Conservation (phyloP, 495 filamentous ascomycete genomes). For the Tuber borchii region DNA sequence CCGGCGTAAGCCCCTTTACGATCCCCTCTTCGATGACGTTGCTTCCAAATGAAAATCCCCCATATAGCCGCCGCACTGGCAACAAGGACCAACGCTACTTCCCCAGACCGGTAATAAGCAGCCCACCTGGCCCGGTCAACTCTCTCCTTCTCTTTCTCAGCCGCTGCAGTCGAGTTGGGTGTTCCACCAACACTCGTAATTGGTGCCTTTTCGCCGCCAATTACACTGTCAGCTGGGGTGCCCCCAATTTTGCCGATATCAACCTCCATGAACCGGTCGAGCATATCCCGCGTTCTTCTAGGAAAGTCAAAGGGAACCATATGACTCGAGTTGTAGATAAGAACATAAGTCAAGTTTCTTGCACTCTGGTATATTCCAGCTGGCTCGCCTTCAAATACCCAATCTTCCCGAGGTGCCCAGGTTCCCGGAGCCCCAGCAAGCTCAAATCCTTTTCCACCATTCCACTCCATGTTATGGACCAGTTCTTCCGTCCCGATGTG, state of each 20-base stretch:
- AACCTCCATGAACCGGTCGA: constrained; percentile 90
- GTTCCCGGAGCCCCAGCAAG: constrained; percentile 64
- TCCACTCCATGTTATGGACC: constrained; percentile 89
- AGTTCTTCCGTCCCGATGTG: constrained; percentile 88
- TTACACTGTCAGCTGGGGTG: constrained; percentile 68
- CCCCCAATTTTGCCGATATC: constrained; percentile 90
- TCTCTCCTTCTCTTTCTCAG: constrained; percentile 64
- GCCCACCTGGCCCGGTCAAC: constrained; percentile 82
- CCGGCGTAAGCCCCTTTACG: constrained; percentile 39
- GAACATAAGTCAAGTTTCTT: constrained; percentile 87
- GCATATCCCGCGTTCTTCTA: constrained; percentile 84
- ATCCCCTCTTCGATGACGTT: constrained; percentile 53
- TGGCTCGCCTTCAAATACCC: constrained; percentile 86
- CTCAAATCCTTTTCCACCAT: constrained; percentile 84
- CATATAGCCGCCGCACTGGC: constrained; percentile 67
- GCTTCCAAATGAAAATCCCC: constrained; percentile 82
- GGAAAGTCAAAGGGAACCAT: constrained; percentile 97
- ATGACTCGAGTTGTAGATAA: constrained; percentile 91
- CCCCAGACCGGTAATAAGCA: constrained; percentile 86
- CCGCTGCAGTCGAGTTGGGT: constrained; percentile 66
- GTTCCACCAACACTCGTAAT: constrained; percentile 76
- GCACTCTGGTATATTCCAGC: constrained; percentile 92
- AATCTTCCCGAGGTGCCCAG: constrained; percentile 83
- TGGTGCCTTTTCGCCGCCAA: constrained; percentile 83
- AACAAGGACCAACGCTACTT: constrained; percentile 81